Base-by-base conservation (phyloP, 139 green algal species). In the Ettlia oleoabundans region DNA sequence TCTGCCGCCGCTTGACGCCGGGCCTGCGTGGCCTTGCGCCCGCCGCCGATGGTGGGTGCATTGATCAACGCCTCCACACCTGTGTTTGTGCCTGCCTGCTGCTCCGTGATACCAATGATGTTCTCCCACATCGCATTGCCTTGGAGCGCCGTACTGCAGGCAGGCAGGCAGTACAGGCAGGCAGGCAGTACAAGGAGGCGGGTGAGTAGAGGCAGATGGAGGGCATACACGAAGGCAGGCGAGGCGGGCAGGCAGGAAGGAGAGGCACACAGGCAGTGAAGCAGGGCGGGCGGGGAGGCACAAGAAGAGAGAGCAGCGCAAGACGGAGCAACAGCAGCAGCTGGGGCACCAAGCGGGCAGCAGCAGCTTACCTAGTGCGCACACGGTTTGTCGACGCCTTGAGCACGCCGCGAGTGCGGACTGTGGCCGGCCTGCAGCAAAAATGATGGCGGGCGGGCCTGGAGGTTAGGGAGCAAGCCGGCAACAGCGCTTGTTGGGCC, bases 61-160 rank as follows among this genome's bases (percentile, higher is more conserved):
- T 93, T 92, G 30, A 97, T 87, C 1, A 85, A 79, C 13, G 90
- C 91, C 83, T 97, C 93, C 9, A 97, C 92, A 7, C 78, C 89
- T 10, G 87, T 76, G 73, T 97, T 97, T 37, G 86, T 88, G 40
- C 93, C 93, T 30, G 70, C 69, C 33, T 86, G 58, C 38, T 84
- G 67, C 78, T 94, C 82, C 43, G 89, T 82, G 53, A 94, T 40
- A 0, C 93, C 93, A 68, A 97, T 97, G 1, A 92, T 89, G 73
- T 95, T 93, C 58, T 86, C 91, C 93, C 93, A 97, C 87, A 97
- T 96, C 47, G 89, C 86, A 78, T 92, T 94, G 26, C 83, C 89
- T 55, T 96, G 89, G 33, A 96, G 81, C n/a, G 92, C 90, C 8
- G 81, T 87, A 70, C 92, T 95, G 87, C 80, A 81, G n/a, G 52